Percentiles rank a stretch among this genome's conserved stretches.
phyloP scores from a whole-genome alignment of 208 protist species.

The Leptomonas pyrrhocoris region DNA sequence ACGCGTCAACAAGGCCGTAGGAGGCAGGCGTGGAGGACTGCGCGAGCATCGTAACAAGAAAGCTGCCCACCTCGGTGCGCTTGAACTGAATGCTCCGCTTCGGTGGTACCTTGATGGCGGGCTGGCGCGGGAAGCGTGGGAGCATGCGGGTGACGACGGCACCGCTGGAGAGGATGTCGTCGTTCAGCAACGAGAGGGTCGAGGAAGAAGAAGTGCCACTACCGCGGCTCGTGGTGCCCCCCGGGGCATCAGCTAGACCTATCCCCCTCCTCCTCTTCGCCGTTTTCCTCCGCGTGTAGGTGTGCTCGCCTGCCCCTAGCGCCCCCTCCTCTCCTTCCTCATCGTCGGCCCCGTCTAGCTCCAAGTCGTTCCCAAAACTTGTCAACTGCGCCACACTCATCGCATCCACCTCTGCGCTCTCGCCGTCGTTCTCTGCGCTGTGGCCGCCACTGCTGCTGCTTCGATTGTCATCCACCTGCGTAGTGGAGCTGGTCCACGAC shows the following conservation, averaged over 20 bases:
- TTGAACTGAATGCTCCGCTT: conserved; percentile 64
- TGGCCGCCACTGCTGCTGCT: conserved; percentile 1
- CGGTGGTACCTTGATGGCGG: conserved; percentile 59
- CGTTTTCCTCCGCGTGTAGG: neutral
- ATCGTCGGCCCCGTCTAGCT: neutral
- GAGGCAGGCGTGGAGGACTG: conserved; percentile 55
- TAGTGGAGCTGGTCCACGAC: conserved; percentile 29
- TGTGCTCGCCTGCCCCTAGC: no score
- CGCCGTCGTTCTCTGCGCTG: conserved; percentile 14
- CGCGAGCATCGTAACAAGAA: conserved; percentile 76
- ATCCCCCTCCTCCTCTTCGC: neutral
- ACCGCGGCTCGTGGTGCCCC: neutral
- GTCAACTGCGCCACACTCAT: conserved; percentile 28
- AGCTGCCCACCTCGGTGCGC: conserved; percentile 80
- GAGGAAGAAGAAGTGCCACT: conserved; percentile 3
- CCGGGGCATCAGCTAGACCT: neutral
- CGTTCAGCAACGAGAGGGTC: conserved; percentile 30
- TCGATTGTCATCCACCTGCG: neutral
- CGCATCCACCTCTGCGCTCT: conserved; percentile 12
- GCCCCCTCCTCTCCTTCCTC: conserved; percentile 9
- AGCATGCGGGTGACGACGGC: conserved; percentile 61
- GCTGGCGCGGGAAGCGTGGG: conserved; percentile 80
- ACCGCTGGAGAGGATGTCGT: conserved; percentile 73
- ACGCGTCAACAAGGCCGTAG: conserved; percentile 65
- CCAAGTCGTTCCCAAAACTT: neutral